phyloP scores from a whole-genome alignment of 148 eudicot species.

The Cornus florida region DNA sequence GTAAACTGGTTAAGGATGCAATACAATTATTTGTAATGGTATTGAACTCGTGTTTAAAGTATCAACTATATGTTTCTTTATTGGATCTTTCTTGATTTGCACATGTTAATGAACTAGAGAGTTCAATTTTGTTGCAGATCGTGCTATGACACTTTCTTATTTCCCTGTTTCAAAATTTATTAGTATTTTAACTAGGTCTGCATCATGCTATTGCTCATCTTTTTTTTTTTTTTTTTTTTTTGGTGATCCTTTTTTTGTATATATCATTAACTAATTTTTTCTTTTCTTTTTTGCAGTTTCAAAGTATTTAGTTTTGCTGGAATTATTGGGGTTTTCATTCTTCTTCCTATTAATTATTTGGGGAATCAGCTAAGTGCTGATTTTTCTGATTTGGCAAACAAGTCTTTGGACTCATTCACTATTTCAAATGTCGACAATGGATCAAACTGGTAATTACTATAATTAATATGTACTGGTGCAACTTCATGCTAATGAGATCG shows the following conservation, averaged over 20 bases:
- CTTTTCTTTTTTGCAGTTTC: slow-evolving; percentile 42
- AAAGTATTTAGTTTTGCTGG: slow-evolving; percentile 55
- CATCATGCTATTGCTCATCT: neutral
- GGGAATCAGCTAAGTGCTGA: slow-evolving; percentile 65
- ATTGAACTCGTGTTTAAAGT: neutral
- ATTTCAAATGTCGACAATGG: slow-evolving; percentile 82
- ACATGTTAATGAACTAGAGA: neutral
- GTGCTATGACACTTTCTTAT: neutral
- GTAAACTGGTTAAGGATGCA: neutral
- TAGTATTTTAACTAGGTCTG: neutral
- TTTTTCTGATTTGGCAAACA: slow-evolving; percentile 60
- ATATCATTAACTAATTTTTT: neutral
- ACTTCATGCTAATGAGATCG: slow-evolving; percentile 1
- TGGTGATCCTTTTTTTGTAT: neutral
- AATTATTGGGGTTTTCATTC: slow-evolving; percentile 56
- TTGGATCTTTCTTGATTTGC: neutral
- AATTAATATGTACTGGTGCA: neutral
- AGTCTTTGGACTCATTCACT: slow-evolving; percentile 72
- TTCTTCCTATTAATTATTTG: slow-evolving; percentile 66
- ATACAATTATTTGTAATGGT: neutral
- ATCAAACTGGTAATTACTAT: slow-evolving; percentile 59
- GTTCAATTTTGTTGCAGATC: neutral
- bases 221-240: slow-evolving; percentile 1
- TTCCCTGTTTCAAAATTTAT: neutral
- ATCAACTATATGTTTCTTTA: neutral